Base-by-base conservation (phyloP, 2,329 filamentous ascomycete genomes). In the Hymenoscyphus salicellus region DNA sequence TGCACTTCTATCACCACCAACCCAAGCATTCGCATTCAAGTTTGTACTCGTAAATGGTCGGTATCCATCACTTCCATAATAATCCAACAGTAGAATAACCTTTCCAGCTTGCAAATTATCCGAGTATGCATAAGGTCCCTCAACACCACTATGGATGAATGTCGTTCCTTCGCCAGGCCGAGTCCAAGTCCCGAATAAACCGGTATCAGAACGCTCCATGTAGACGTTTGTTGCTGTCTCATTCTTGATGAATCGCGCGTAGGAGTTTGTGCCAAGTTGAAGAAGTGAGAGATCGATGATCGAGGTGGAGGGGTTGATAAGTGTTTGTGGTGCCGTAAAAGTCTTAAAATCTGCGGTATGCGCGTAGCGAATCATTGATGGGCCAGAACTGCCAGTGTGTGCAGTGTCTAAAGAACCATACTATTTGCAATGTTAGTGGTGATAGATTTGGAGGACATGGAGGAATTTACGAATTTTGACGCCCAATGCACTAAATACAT, bases 261-360 rank as follows among this genome's bases (percentile, higher is more conserved):
- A 85, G n/a, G 76, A 76, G 43, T 73, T 72, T 38, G 69, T 69
- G 16, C 79, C 78, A 1, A 83, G 73, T 1, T 79, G 75, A 3
- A 84, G 76, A 73, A 89, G 82, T 68, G 85, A 83, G n/a, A 88
- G 76, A 69, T 85, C 83, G 70, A 85, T 85, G 60, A 83, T 77
- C 64, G 81, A 77, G 60, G 78, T 82, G 1, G 77, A 73, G 55
- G 79, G 76, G 72, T 83, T 78, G 71, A 85, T 80, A 68, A 83
- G 83, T 6, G 82, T 82, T 66, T 81, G 72, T 0, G 84, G 82
- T 1, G 78, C 43, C 20, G 77, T 78, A 70, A 86, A 86, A 1
- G 80, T 83, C 57, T 76, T 75, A 69, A 86, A 86, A 74, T 86
- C 84, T 58, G 74, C 76, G 0, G 84, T 86, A 73, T 85, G 79